A percentile compares a stretch with the other conserved stretches of the same genome.
These are phyloP conservation scores for Wallacemonas sp. DNA, from an alignment of 208 protist genomes.

Conservation along the genomic window DNA sequence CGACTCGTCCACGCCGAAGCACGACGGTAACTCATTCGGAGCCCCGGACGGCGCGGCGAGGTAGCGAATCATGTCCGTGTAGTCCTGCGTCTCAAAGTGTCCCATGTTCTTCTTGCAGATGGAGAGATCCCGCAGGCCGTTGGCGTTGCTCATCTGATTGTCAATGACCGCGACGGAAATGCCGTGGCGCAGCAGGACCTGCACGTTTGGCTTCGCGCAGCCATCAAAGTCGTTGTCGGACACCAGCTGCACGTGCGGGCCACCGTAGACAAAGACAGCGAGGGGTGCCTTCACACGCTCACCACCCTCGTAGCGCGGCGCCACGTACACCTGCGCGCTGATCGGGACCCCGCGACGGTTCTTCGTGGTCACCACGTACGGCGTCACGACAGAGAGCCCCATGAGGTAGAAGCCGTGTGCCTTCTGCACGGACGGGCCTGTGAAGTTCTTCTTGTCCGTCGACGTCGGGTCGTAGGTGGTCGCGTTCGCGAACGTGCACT, in stretches of 20 bases:
- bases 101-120: conserved; percentile 90
- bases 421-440: background rate
- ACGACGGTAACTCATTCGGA: conserved; percentile 24
- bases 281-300: conserved; percentile 41
- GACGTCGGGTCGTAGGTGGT: background rate
- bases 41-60: conserved; percentile 31
- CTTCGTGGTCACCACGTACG: conserved; percentile 51
- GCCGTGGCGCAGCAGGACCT: conserved; percentile 68
- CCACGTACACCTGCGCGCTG: conserved; percentile 65
- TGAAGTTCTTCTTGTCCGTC: conserved; percentile 2
- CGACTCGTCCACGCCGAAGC: conserved; percentile 56
- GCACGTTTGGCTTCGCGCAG: conserved; percentile 44
- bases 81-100: conserved; percentile 82
- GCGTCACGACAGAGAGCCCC: conserved; percentile 39
- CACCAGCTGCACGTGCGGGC: conserved; percentile 88
- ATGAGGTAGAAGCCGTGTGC: background rate
- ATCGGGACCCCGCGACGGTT: conserved; percentile 74
- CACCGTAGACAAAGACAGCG: conserved; percentile 84
- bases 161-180: conserved; percentile 82
- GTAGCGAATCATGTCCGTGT: conserved; percentile 63
- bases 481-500: background rate
- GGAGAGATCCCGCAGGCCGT: conserved; percentile 69
- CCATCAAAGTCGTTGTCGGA: conserved; percentile 61
- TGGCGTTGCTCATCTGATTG: conserved; percentile 86
- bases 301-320: conserved; percentile 23